Evolutionary conservation across 208 protist genomes (phyloP).

Genomic region (Leishmania tarentolae): DNA sequence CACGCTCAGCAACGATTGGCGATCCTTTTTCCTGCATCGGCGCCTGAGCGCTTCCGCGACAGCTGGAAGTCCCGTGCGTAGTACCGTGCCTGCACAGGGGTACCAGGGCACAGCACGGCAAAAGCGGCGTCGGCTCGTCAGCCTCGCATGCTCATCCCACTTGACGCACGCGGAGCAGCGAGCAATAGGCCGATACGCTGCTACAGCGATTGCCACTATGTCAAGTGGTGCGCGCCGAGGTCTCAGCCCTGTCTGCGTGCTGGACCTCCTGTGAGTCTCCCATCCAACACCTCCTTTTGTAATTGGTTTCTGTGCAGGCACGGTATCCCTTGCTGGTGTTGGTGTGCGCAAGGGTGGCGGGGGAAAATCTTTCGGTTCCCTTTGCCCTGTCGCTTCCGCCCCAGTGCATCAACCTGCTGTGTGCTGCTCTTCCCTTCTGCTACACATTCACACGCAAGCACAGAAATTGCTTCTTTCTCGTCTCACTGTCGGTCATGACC

Average conservation of each 20-base stretch:
- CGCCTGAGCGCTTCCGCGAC: background rate
- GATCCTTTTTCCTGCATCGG: background rate
- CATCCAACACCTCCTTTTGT: background rate
- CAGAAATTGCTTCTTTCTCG: background rate
- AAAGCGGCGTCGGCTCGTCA: background rate
- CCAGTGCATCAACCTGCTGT: background rate
- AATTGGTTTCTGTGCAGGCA: background rate
- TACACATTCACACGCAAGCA: background rate
- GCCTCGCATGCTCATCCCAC: background rate
- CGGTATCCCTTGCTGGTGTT: background rate
- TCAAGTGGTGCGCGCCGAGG: background rate
- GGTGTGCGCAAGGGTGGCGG: background rate
- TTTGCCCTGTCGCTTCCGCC: background rate
- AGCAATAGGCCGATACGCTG: background rate
- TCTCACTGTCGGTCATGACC: background rate
- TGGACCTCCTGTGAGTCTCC: slow-evolving; percentile 9
- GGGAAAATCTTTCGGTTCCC: background rate
- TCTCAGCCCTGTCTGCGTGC: background rate
- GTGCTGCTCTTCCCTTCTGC: background rate
- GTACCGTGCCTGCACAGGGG: background rate
- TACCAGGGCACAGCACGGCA: background rate
- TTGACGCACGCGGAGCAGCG: slow-evolving; percentile 12
- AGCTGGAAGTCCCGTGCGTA: background rate
- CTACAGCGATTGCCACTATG: background rate
- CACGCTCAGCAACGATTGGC: slow-evolving; percentile 7